Percentiles rank a stretch among this genome's conserved stretches.
Conservation (phyloP, 306 rosid species). For the Crotalaria pallida region DNA sequence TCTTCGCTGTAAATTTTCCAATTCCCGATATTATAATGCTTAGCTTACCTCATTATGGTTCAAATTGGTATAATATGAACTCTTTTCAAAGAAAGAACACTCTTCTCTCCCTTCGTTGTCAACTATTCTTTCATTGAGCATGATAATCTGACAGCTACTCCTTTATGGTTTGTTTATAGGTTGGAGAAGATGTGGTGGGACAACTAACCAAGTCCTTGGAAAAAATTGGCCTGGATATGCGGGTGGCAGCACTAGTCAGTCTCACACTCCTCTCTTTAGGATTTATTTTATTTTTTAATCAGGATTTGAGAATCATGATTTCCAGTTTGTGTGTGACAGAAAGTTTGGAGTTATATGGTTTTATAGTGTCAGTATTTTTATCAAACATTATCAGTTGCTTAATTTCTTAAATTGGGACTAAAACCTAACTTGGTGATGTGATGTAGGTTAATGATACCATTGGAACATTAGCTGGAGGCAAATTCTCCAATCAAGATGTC, state of each 20-base stretch:
- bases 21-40: too few species aligned
- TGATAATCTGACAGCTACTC: constrained; percentile 2
- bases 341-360: not conserved
- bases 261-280: constrained; percentile 13
- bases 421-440: constrained; percentile 26
- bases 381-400: not conserved
- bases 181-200: constrained; percentile 85
- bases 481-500: constrained; percentile 68
- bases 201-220: constrained; percentile 68
- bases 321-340: constrained; percentile 7
- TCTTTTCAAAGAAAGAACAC: not conserved
- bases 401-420: not conserved
- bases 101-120: not conserved
- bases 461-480: constrained; percentile 94
- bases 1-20: too few species aligned
- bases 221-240: constrained; percentile 81
- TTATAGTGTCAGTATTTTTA: not conserved
- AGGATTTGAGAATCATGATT: constrained; percentile 6
- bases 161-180: constrained; percentile 38
- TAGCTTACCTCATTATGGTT: constrained; percentile 4
- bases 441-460: constrained; percentile 89
- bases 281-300: not conserved
- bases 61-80: not conserved
- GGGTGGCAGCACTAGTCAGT: constrained; percentile 79
- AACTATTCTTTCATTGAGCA: not conserved